Percentiles rank a stretch among this genome's conserved stretches.
phyloP scores from a whole-genome alignment of 352 stramenopile genomes.

The Salisapilia sapeloensis region DNA sequence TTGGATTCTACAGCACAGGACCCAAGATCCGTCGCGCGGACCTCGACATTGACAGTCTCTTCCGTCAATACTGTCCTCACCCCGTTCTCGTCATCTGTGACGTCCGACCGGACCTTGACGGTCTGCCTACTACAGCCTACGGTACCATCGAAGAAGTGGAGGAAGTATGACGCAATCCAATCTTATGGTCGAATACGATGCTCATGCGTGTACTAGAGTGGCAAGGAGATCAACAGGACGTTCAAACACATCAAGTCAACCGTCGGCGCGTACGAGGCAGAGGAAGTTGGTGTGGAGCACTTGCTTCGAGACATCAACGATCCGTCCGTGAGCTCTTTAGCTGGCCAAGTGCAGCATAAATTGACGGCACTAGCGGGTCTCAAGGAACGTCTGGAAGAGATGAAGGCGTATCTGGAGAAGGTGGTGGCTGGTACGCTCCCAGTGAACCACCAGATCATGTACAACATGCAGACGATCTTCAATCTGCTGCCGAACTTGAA shows the following conservation, averaged over 20 bases:
- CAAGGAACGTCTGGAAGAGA: slow-evolving; percentile 91
- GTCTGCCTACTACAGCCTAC: slow-evolving; percentile 96
- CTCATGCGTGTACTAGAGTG: slow-evolving; percentile 19
- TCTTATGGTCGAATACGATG: slow-evolving; percentile 1
- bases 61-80: slow-evolving; percentile 88
- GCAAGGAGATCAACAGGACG: slow-evolving; percentile 90
- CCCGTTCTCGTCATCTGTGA: slow-evolving; percentile 99
- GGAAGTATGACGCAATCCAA: slow-evolving; percentile 15
- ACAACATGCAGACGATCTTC: slow-evolving; percentile 99
- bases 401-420: slow-evolving; percentile 95
- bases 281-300: slow-evolving; percentile 97
- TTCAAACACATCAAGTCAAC: slow-evolving; percentile 97
- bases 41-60: slow-evolving; percentile 90
- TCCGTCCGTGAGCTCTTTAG: slow-evolving; percentile 95
- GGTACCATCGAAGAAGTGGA: slow-evolving; percentile 95
- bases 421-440: slow-evolving; percentile 67
- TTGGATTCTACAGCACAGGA: slow-evolving; percentile 98
- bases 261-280: slow-evolving; percentile 91
- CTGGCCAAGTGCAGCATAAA: slow-evolving; percentile 97
- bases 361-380: slow-evolving; percentile 90
- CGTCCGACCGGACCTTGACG: slow-evolving; percentile 89
- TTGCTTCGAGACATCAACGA: slow-evolving; percentile 99
- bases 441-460: slow-evolving; percentile 90
- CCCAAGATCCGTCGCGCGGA: slow-evolving; percentile 93
- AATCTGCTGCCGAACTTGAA: slow-evolving; percentile 99